Percentiles rank a stretch among this genome's conserved stretches.
phyloP scores from a whole-genome alignment of 345 rosid species.

The Xanthoceras sorbifolium region DNA sequence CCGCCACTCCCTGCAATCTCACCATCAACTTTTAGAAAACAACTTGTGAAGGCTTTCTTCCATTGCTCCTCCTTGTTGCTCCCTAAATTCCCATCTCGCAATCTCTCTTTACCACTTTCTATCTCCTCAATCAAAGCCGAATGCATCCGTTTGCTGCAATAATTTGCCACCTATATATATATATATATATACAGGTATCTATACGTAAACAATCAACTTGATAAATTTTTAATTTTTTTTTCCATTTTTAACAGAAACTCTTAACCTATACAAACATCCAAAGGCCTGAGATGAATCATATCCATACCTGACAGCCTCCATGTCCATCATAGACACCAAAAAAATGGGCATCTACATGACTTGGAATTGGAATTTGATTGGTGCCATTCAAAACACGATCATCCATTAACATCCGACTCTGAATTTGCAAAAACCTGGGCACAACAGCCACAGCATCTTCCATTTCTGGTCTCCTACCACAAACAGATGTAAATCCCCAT shows the following conservation, averaged over 20 bases:
- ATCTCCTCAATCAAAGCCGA: conserved; percentile 71
- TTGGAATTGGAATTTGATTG: conserved; percentile 29
- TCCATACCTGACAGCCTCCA: conserved; percentile 71
- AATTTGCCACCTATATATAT: conserved; percentile 54
- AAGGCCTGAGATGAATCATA: background rate
- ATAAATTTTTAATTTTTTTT: too few relatives aligned
- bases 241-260: too few relatives aligned
- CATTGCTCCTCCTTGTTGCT: conserved; percentile 53
- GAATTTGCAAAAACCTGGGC: conserved; percentile 53
- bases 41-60: conserved; percentile 58
- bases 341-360: conserved; percentile 48
- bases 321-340: conserved; percentile 84
- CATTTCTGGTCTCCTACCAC: conserved; percentile 81
- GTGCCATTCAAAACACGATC: conserved; percentile 21
- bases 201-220: background rate
- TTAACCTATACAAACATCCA: too few relatives aligned
- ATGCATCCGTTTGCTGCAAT: conserved; percentile 67
- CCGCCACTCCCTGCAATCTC: conserved; percentile 36
- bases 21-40: conserved; percentile 65
- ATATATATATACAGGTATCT: background rate
- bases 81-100: conserved; percentile 25
- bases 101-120: conserved; percentile 35
- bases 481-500: conserved; percentile 62
- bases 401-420: conserved; percentile 31
- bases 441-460: conserved; percentile 66